Base-by-base conservation (phyloP, 1,139 yeast species). In the Taiozyma onychis region DNA sequence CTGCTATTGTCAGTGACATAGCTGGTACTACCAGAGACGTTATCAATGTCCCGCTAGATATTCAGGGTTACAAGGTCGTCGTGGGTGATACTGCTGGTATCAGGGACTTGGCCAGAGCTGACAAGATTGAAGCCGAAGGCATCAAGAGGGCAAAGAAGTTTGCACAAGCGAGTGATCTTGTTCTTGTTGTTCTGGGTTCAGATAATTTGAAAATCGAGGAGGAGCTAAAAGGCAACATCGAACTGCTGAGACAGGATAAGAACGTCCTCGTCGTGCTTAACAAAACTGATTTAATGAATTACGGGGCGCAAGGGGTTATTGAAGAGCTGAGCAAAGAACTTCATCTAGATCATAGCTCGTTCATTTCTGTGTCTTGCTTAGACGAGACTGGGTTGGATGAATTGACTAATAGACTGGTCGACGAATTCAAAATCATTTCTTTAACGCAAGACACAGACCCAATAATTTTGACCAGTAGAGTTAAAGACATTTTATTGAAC, bases 11-110 rank as follows among this genome's bases (percentile, higher is more conserved):
- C 0, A 89, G 97, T 62, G 83, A 83, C 47, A 80, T 88, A 4
- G 96, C 97, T 1, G 99, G 99, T 0, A 93, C 99, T 0, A 93
- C 99, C 0, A 76, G 99, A 61, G 99, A 93, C 64, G 73, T 88
- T 0, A 77, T 95, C 22, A 95, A 90, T 57, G 80, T 90, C 1
- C 88, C 91, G 0, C 66, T 93, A 44, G 93, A 91, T 62, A 79
- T 93, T 10, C 78, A 79, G 41, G 99, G 99, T 0, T 90, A 75
- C 66, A 93, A 91, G 63, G 86, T 90, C 0, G 75, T 89, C 2
- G 67, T 91, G 30, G 89, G 95, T 3, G 99, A 93, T 64, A 91
- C 99, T 0, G 99, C 99, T 0, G 99, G 99, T 0, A 79, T 93
- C 3, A 67, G 99, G 52, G 71, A 73, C n/a, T 49, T 73, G 2